Evolutionary conservation across 2,329 filamentous ascomycete species (phyloP).

Genomic region (Claviceps sp.): DNA sequence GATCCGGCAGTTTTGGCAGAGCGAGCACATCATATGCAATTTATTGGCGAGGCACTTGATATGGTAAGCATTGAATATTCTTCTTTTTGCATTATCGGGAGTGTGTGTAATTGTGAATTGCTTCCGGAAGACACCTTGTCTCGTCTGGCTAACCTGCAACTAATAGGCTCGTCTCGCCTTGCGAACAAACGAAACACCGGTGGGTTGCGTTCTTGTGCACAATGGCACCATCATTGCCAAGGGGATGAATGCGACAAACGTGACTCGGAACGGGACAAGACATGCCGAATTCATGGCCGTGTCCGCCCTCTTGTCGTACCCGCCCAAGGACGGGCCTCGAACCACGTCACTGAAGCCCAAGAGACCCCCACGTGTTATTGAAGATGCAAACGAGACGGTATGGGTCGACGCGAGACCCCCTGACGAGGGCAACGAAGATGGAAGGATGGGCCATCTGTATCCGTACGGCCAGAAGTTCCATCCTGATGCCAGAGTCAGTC

Average conservation of each 20-base stretch:
- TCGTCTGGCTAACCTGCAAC: background rate
- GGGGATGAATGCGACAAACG: constrained; percentile 96
- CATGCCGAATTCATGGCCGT: constrained; percentile 94
- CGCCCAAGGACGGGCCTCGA: constrained; percentile 15
- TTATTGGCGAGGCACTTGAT: constrained; percentile 74
- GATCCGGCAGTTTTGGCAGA: constrained; percentile 19
- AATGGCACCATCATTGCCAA: constrained; percentile 65
- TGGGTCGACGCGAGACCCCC: constrained; percentile 12
- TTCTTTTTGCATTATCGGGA: background rate
- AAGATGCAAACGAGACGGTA: constrained; percentile 13
- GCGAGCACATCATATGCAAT: constrained; percentile 30
- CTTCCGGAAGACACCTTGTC: background rate
- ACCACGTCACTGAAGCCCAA: constrained; percentile 23
- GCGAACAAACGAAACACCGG: constrained; percentile 78
- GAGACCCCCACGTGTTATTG: constrained; percentile 9
- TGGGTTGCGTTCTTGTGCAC: constrained; percentile 88
- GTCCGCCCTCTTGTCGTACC: constrained; percentile 36
- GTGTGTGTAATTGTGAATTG: background rate
- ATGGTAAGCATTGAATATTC: constrained; percentile 53
- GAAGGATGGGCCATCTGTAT: constrained; percentile 41
- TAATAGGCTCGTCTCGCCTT: constrained; percentile 72
- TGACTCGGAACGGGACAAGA: constrained; percentile 77
- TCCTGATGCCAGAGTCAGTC: constrained; percentile 43
- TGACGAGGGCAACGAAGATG: constrained; percentile 38
- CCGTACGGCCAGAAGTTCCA: constrained; percentile 48